phyloP scores from a whole-genome alignment of 805 yeast genomes.

The Zygosaccharomyces siamensis region DNA sequence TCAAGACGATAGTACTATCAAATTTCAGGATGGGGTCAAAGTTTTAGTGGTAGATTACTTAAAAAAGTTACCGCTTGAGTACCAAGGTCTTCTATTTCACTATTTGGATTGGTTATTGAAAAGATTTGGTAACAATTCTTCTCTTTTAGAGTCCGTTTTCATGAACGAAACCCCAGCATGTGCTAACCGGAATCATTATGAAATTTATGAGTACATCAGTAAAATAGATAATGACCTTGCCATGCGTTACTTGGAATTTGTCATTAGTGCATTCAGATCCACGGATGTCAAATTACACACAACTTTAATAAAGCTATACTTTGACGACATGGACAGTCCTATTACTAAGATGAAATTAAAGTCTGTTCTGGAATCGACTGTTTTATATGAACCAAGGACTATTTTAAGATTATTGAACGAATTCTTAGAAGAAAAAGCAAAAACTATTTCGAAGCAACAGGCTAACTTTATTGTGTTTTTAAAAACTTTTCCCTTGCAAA shows the following conservation, averaged over 20 bases:
- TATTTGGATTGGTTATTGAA: constrained; percentile 45
- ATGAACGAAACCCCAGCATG: constrained; percentile 60
- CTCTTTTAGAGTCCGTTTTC: constrained; percentile 48
- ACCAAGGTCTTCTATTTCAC: constrained; percentile 52
- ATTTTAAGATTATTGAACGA: constrained; percentile 28
- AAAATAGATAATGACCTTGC: constrained; percentile 31
- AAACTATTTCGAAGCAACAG: constrained; percentile 6
- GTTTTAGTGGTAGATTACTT: constrained; percentile 45
- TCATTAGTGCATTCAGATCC: constrained; percentile 39
- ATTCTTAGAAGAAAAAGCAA: not conserved
- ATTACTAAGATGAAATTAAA: constrained; percentile 32
- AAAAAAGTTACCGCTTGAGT: constrained; percentile 46
- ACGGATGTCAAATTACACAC: constrained; percentile 39
- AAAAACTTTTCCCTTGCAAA: constrained; percentile 53
- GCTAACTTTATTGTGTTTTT: constrained; percentile 14
- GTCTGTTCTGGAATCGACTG: constrained; percentile 34
- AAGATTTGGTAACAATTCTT: constrained; percentile 35
- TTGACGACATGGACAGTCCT: constrained; percentile 27
- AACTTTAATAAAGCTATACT: constrained; percentile 43
- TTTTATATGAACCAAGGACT: constrained; percentile 38
- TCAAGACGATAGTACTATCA: constrained; percentile 9
- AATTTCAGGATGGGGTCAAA: constrained; percentile 15
- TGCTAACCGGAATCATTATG: constrained; percentile 49
- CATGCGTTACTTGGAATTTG: constrained; percentile 48
- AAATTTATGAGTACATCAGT: constrained; percentile 51